Percentiles rank a stretch among this genome's conserved stretches.
These are phyloP conservation scores for Mallotus japonicus DNA, from an alignment of 441 rosid genomes.

Conservation along the genomic window DNA sequence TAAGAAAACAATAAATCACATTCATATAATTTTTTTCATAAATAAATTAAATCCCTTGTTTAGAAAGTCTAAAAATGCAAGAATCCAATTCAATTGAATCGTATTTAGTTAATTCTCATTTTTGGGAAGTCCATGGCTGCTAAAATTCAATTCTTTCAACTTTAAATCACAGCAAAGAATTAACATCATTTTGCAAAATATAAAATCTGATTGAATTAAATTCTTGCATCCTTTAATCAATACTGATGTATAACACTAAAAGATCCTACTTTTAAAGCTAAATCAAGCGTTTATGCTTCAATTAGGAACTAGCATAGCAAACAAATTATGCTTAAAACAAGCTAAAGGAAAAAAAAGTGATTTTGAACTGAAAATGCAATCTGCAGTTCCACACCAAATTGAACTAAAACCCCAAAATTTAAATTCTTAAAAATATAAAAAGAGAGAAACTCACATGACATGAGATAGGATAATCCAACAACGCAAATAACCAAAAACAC, in stretches of 20 bases:
- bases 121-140: no score
- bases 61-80: no score
- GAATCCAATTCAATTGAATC: no score
- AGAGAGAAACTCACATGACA: conserved; percentile 66
- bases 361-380: conserved; percentile 4
- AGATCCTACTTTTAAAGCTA: neutral
- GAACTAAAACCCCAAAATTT: neutral
- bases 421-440: neutral
- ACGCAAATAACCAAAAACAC: conserved; percentile 84
- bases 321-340: neutral
- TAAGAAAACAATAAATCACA: neutral
- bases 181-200: no score
- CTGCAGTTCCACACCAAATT: neutral
- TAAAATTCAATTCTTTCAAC: no score
- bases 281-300: neutral
- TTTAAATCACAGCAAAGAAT: no score
- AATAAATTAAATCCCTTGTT: neutral
- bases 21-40: neutral
- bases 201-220: no score
- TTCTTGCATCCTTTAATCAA: no score
- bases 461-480: conserved; percentile 85
- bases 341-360: neutral
- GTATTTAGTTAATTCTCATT: no score
- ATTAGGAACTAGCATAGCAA: neutral
- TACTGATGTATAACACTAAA: no score